Base-by-base conservation (phyloP, 345 rosid species). In the Jatropha curcas region DNA sequence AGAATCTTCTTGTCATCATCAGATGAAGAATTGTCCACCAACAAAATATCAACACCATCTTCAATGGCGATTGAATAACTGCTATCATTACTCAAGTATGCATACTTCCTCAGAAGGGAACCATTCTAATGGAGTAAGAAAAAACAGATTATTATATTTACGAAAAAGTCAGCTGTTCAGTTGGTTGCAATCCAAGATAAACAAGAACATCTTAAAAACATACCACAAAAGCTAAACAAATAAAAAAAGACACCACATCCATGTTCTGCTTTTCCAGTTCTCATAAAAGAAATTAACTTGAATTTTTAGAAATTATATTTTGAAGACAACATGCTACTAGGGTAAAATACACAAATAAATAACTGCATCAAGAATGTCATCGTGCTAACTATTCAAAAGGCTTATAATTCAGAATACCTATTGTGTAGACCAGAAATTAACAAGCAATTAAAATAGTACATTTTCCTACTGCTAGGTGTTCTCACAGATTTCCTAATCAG, bases 81-180 rank as follows among this genome's bases (percentile, higher is more conserved):
- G 87, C 99, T 92, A 72, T 88, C 96, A 64, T 86, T 92, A 78
- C 96, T 87, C 92, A 95, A 85, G 88, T 92, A 91, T 37, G 86
- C 83, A 82, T 87, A 85, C 82, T 88, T 91, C 81, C 88, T 86
- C 90, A 95, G 84, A 81, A 92, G 92, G 34, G 80, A 86, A 65
- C 96, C 96, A 81, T 89, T 95, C 98, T 95, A 89, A 75, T 73
- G 76, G 53, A 79, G 46, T 17, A 72, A 84, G 63, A 60, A 45
- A 69, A 43, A 73, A 30, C 1, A 69, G 45, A 48, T 67, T 60
- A 66, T 57, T 71, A 53, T 30, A 71, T 30, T 6, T 1, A 57
- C 4, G 19, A 52, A 0, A 39, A 60, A 58, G 37, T 50, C 46
- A 35, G 51, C 25, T 8, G 12, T 52, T 27, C 37, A 60, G 51